Conservation (phyloP, 1,284 basidiomycete species). For the Naganishia sp. region DNA sequence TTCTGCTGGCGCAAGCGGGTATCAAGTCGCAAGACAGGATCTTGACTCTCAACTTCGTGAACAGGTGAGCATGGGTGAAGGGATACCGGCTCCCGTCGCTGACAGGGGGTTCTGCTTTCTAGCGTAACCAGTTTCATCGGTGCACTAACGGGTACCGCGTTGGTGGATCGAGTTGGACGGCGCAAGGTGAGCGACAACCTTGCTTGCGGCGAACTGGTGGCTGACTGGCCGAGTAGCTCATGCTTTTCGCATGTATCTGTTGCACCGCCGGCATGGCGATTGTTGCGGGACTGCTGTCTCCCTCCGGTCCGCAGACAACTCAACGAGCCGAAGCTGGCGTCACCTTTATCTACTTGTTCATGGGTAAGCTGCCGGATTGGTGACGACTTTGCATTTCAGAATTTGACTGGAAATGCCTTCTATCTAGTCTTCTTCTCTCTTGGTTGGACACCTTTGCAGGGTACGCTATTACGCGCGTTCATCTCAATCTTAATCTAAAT, state of each 20-base stretch:
- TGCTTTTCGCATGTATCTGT: slow-evolving; percentile 38
- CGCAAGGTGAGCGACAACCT: slow-evolving; percentile 24
- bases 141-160: slow-evolving; percentile 39
- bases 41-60: slow-evolving; percentile 42
- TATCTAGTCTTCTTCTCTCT: slow-evolving; percentile 59
- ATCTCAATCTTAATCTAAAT: not conserved
- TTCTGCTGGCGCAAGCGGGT: slow-evolving; percentile 39
- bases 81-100: not conserved
- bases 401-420: slow-evolving; percentile 55
- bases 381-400: slow-evolving; percentile 49
- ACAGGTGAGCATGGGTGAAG: slow-evolving; percentile 27
- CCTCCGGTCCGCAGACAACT: slow-evolving; percentile 34
- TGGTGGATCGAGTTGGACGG: slow-evolving; percentile 41
- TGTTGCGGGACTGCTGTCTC: slow-evolving; percentile 40
- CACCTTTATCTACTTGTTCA: slow-evolving; percentile 38
- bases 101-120: not conserved
- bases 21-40: slow-evolving; percentile 37
- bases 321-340: slow-evolving; percentile 43
- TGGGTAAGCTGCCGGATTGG: slow-evolving; percentile 29
- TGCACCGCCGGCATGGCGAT: slow-evolving; percentile 40
- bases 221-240: slow-evolving; percentile 31
- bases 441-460: slow-evolving; percentile 63
- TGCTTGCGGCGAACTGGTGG: too few species aligned
- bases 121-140: slow-evolving; percentile 39
- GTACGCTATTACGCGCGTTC: slow-evolving; percentile 39